These are phyloP conservation scores for Phytophthora fragariaefolia DNA, from an alignment of 352 stramenopile species.

Conservation along the genomic window DNA sequence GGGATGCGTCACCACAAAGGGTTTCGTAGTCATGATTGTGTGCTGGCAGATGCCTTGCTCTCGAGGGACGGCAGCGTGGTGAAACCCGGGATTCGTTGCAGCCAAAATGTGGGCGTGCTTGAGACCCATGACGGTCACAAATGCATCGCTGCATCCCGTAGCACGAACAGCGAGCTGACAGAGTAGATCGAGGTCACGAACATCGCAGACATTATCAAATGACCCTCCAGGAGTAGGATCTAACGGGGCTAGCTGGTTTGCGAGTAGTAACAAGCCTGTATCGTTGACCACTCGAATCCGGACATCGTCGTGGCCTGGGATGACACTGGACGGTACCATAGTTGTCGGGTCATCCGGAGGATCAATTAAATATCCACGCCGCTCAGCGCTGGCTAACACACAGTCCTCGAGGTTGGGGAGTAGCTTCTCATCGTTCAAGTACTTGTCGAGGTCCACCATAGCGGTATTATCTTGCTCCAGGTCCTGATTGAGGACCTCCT, in stretches of 20 bases:
- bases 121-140: slow-evolving; percentile 43
- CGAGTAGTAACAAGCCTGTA: slow-evolving; percentile 42
- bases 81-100: slow-evolving; percentile 29
- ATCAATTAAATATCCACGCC: slow-evolving; percentile 45
- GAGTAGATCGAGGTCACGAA: slow-evolving; percentile 35
- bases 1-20: slow-evolving; percentile 35
- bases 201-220: slow-evolving; percentile 27
- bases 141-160: slow-evolving; percentile 32
- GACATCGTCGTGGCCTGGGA: slow-evolving; percentile 35
- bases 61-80: slow-evolving; percentile 30
- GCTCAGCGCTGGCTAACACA: slow-evolving; percentile 42
- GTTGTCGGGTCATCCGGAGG: slow-evolving; percentile 29
- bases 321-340: slow-evolving; percentile 31
- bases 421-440: slow-evolving; percentile 22
- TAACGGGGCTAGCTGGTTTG: slow-evolving; percentile 32
- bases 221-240: slow-evolving; percentile 3
- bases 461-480: slow-evolving; percentile 2
- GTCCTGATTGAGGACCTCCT: slow-evolving; percentile 3
- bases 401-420: slow-evolving; percentile 31
- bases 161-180: slow-evolving; percentile 39
- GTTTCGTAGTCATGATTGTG: slow-evolving; percentile 38
- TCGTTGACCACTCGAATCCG: slow-evolving; percentile 31
- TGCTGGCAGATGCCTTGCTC: slow-evolving; percentile 51
- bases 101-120: slow-evolving; percentile 43
- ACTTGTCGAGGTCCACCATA: slow-evolving; percentile 16